phyloP scores from a whole-genome alignment of 2,329 filamentous ascomycete genomes.

The Aspergillus caelatus region DNA sequence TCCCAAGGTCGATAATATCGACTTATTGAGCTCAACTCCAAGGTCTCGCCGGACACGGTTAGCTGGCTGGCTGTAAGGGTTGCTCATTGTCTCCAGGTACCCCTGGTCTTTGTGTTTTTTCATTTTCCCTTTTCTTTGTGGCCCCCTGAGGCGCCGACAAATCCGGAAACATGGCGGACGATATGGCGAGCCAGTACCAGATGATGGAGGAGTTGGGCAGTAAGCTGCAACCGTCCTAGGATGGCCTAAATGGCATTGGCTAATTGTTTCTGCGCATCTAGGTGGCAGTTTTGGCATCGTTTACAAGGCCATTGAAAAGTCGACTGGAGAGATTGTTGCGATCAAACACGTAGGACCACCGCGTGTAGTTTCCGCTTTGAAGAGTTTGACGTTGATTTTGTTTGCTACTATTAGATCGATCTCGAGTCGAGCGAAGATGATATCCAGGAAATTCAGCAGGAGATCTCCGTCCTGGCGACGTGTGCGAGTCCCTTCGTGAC shows the following conservation, averaged over 20 bases:
- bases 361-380: not conserved
- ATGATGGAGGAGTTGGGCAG: constrained; percentile 95
- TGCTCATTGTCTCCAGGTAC: constrained; percentile 16
- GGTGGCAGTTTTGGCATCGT: constrained; percentile 95
- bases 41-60: constrained; percentile 15
- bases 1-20: constrained; percentile 12
- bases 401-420: constrained; percentile 70
- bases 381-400: constrained; percentile 7
- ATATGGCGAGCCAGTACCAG: constrained; percentile 84
- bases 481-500: constrained; percentile 94
- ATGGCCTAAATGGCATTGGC: constrained; percentile 14
- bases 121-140: constrained; percentile 11
- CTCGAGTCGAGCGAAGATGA: constrained; percentile 98
- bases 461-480: constrained; percentile 92
- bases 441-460: constrained; percentile 96
- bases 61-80: constrained; percentile 18
- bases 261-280: constrained; percentile 39
- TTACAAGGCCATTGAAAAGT: constrained; percentile 91
- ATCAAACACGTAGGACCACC: constrained; percentile 81
- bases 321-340: constrained; percentile 89
- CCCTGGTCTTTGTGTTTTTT: constrained; percentile 13
- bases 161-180: constrained; percentile 42
- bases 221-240: constrained; percentile 53
- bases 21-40: constrained; percentile 19
- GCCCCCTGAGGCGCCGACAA: constrained; percentile 12